Evolutionary conservation across 192 early-diverging fungal species (phyloP).

Genomic region (Coemansia sp.): DNA sequence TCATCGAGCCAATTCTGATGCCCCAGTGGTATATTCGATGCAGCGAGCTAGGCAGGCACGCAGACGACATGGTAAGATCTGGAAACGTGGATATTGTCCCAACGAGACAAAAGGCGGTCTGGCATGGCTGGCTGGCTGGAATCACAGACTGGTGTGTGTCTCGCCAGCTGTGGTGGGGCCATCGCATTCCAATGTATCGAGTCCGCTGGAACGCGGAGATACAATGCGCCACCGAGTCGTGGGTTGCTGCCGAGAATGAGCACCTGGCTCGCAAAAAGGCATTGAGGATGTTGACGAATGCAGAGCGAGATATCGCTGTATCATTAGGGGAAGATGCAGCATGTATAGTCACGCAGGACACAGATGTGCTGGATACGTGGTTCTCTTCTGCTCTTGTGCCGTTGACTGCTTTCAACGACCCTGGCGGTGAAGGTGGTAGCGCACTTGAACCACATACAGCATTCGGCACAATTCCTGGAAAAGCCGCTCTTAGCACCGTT

Average conservation of each 20-base stretch:
- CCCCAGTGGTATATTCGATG: constrained; percentile 97
- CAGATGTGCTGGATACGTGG: constrained; percentile 98
- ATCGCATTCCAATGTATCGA: constrained; percentile 88
- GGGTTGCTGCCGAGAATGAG: constrained; percentile 43
- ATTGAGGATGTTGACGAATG: constrained; percentile 1
- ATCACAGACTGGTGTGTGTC: constrained; percentile 99
- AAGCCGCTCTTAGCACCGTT: constrained; percentile 62
- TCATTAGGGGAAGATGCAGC: not conserved
- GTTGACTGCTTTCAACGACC: constrained; percentile 62
- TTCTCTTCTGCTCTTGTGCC: constrained; percentile 95
- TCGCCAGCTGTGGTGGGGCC: constrained; percentile 98
- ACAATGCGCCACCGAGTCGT: not conserved
- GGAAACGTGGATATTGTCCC: constrained; percentile 73
- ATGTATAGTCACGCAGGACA: constrained; percentile 54
- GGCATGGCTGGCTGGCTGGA: constrained; percentile 83
- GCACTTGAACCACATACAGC: constrained; percentile 26
- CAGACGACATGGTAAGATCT: constrained; percentile 63
- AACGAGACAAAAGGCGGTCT: constrained; percentile 72
- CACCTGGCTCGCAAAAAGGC: constrained; percentile 42
- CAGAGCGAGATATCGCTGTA: not conserved
- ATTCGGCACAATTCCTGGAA: not conserved
- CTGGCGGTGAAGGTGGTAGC: constrained; percentile 32
- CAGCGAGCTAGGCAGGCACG: constrained; percentile 68
- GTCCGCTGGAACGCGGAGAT: constrained; percentile 57
- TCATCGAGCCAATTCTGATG: constrained; percentile 93